Evolutionary conservation across 306 rosid species (phyloP).

Genomic region (cucumber (Cucumis sativus)): DNA sequence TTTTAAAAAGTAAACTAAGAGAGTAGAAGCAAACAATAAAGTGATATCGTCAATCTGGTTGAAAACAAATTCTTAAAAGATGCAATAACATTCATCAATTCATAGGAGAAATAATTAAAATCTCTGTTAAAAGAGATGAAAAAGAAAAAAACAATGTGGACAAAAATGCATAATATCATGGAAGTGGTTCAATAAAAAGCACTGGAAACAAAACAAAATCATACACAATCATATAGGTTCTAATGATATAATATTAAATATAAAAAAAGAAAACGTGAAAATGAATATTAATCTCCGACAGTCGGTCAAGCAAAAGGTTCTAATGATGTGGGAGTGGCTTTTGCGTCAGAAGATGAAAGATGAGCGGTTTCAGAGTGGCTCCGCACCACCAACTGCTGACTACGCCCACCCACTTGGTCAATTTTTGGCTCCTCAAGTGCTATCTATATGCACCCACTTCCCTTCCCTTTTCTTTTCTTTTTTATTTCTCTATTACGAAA

Average conservation of each 20-base stretch:
- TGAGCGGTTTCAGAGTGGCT: background rate
- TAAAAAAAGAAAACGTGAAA: background rate
- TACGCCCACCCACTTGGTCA: constrained; percentile 5
- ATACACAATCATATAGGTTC: background rate
- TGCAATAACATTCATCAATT: no score
- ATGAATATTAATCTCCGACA: background rate
- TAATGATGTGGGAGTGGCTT: constrained; percentile 5
- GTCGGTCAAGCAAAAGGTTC: background rate
- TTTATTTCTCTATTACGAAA: background rate
- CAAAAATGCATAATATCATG: background rate
- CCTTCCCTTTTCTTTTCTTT: background rate
- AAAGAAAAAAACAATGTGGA: background rate
- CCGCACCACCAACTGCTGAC: background rate
- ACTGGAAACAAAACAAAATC: background rate
- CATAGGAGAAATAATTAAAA: no score
- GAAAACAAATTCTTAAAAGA: no score
- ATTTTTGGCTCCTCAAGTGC: background rate
- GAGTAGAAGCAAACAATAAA: no score
- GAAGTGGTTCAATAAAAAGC: no score
- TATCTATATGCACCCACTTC: background rate
- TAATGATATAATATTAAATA: background rate
- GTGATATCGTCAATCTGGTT: no score
- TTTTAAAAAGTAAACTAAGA: no score
- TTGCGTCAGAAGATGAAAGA: background rate
- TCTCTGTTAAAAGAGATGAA: background rate